A percentile compares a stretch with the other conserved stretches of the same genome.
Conservation (phyloP, 2,329 filamentous ascomycete species). For the Penicillium capsulatum region DNA sequence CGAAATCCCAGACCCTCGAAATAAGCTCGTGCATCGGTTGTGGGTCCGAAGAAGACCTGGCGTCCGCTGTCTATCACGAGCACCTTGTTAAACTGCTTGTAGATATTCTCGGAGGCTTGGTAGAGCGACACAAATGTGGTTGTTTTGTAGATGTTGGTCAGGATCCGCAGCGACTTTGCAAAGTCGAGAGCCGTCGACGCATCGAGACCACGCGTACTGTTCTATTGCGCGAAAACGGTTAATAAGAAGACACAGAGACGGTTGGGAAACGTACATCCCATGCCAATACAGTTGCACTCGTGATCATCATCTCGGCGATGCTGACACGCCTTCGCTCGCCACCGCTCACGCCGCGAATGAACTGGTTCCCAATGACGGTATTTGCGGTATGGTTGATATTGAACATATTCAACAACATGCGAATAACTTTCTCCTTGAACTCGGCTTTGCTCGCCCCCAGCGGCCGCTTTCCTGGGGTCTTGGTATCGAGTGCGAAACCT, state of each 20-base stretch:
- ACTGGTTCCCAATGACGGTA: constrained; percentile 78
- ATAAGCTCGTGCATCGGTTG: constrained; percentile 63
- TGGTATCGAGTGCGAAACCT: constrained; percentile 77
- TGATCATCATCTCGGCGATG: constrained; percentile 79
- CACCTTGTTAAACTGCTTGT: constrained; percentile 76
- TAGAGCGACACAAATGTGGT: constrained; percentile 84
- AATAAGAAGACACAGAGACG: background rate
- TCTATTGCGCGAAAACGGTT: constrained; percentile 29
- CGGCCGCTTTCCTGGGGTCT: constrained; percentile 75
- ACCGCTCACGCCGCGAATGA: constrained; percentile 74
- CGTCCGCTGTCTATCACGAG: constrained; percentile 72
- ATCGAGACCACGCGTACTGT: constrained; percentile 66
- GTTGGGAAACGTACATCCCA: constrained; percentile 53
- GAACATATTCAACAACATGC: constrained; percentile 81
- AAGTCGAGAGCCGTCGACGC: constrained; percentile 65
- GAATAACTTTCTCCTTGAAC: constrained; percentile 72
- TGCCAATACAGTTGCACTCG: constrained; percentile 64
- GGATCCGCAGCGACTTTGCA: constrained; percentile 65
- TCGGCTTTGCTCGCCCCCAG: constrained; percentile 66
- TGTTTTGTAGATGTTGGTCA: constrained; percentile 79
- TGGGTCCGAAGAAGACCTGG: constrained; percentile 71
- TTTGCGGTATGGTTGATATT: constrained; percentile 84
- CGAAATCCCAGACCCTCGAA: constrained; percentile 74
- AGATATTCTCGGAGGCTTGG: constrained; percentile 79
- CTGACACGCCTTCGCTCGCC: constrained; percentile 71